Evolutionary conservation across 208 protist genomes (phyloP), one percentile per base, ranked within the genome.

Genomic region (Chromosphaera perkinsii): DNA sequence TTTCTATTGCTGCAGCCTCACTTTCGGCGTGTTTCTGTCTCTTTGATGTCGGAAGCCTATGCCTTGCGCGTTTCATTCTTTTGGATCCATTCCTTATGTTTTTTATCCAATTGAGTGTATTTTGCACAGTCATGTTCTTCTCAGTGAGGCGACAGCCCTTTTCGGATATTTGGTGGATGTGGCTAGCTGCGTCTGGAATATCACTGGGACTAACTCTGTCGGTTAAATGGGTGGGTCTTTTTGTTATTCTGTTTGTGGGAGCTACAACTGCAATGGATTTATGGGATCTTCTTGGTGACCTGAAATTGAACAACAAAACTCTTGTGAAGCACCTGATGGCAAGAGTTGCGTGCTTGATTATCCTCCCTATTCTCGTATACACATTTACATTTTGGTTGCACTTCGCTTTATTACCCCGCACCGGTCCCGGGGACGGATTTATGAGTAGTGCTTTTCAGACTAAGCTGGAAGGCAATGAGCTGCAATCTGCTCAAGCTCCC

Each of bases 161-260:
- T 20, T 20, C 26, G 20, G 32, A 17, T 39, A 22, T 48, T 27
- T 66, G 59, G 59, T 66, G 59, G 59, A 54, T 24, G 59, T 54
- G 43, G 42, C 27, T 31, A 32, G 17, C 20, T 29, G 20, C 29
- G 24, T 48, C 35, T 31, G 65, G 57, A 1, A 35, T 72, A 5
- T 64, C 26, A 29, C 35, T 77, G 24, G 72, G 48, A 22, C 48
- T 39, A 9, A 58, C 72, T 22, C 27, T 71, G 29, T 57, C 36
- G 29, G 56, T 71, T 1, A 77, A 77, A 47, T 77, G 55, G 63
- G 65, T 77, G 9, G 72, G 72, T 14, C 32, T 77, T 22, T 72
- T 77, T 54, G 57, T 71, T 24, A 47, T 77, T 26, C 36, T 42
- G 5, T 66, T 63, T 54, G 51, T 71, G 7, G 72, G 72, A 7